Base-by-base conservation (phyloP, 139 green algal genomes). In the Nannochloris sp. region DNA sequence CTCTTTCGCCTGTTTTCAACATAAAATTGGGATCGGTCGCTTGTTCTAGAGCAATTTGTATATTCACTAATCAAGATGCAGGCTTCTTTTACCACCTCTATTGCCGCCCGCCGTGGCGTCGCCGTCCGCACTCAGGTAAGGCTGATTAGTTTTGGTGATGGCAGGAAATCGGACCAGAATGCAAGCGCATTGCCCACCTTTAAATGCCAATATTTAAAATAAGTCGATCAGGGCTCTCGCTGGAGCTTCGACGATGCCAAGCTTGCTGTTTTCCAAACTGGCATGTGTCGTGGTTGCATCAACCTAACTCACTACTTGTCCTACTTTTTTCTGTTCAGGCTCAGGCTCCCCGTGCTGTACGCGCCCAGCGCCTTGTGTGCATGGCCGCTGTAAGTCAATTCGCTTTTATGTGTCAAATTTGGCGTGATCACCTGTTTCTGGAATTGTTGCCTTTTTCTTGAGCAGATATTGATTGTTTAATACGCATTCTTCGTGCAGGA, bases 401-500 rank as follows among this genome's bases (percentile, higher is more conserved):
- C 1, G 0, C 32, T 3, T 23, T 56, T 1, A 55, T 19, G 12
- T 34, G 19, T 60, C 32, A 15, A 31, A 23, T 46, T 7, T 30
- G 35, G n/a, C 14, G 32, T 66, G 8, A 66, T 62, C 32, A 13
- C 19, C 59, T 29, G 27, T 34, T 7, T 60, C n/a, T n/a, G n/a
- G n/a, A n/a, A n/a, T n/a, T n/a, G n/a, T n/a, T n/a, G n/a, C n/a
- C n/a, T n/a, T n/a, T n/a, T n/a, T n/a, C n/a, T n/a, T n/a, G n/a
- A n/a, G n/a, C n/a, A n/a, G n/a, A n/a, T n/a, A n/a, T n/a, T n/a
- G n/a, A n/a, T n/a, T n/a, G n/a, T 30, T 2, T 25, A 30, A 2
- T 13, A 15, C 29, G 27, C 33, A 12, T 51, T 51, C 48, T 4
- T 1, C 46, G 35, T 54, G 38, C 67, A 88, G 80, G 82, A 92